These are phyloP conservation scores for Sarcomyxa edulis DNA, from an alignment of 768 basidiomycete species.

Conservation along the genomic window DNA sequence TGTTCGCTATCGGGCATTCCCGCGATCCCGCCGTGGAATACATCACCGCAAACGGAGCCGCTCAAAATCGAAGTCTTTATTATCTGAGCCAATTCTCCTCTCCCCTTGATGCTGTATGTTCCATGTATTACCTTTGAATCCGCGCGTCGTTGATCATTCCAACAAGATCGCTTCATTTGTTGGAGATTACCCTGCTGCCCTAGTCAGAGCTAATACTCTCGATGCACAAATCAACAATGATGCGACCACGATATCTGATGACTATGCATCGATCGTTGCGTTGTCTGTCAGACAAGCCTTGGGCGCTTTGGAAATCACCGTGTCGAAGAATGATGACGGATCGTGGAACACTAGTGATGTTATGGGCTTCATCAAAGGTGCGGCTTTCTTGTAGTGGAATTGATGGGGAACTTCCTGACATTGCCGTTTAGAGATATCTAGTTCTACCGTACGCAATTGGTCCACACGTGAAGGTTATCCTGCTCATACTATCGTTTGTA, in stretches of 20 bases:
- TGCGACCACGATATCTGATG: conserved; percentile 39
- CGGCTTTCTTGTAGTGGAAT: too few species aligned
- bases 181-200: conserved; percentile 37
- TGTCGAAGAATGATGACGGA: conserved; percentile 40
- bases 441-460: conserved; percentile 40
- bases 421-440: conserved; percentile 63
- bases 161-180: conserved; percentile 35
- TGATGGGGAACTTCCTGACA: too few species aligned
- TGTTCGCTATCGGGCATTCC: too few species aligned
- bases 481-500: conserved; percentile 12
- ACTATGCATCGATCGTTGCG: conserved; percentile 45
- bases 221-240: conserved; percentile 42
- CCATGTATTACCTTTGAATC: conserved; percentile 2
- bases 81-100: conserved; percentile 38
- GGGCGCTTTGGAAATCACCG: conserved; percentile 48
- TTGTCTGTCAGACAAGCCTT: conserved; percentile 52
- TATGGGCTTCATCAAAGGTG: conserved; percentile 54
- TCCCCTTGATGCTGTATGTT: conserved; percentile 24
- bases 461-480: background rate
- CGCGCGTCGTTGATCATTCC: background rate
- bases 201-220: conserved; percentile 37
- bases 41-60: conserved; percentile 31
- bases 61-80: conserved; percentile 37
- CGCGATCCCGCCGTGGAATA: conserved; percentile 46
- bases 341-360: conserved; percentile 46